A percentile compares a stretch with the other conserved stretches of the same genome.
Conservation (phyloP, 768 basidiomycete genomes). For the Podaxis carcinomalis region DNA sequence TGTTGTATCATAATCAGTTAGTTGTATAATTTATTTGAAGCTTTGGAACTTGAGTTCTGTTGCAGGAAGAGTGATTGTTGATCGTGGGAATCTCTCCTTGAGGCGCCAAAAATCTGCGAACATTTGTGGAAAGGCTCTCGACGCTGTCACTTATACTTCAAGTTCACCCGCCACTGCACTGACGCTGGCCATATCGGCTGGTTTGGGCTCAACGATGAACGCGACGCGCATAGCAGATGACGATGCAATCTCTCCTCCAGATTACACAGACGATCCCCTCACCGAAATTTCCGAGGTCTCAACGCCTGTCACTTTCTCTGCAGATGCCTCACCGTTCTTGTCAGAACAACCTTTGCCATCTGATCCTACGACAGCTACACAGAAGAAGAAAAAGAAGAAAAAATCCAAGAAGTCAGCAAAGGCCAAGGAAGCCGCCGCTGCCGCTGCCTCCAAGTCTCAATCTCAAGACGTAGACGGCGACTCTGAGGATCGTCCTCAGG, state of each 20-base stretch:
- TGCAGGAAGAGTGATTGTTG: neutral
- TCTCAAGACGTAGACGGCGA: slow-evolving; percentile 25
- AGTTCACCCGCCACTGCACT: neutral
- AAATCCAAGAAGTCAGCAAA: slow-evolving; percentile 24
- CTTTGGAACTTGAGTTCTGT: no score
- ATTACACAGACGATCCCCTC: slow-evolving; percentile 8
- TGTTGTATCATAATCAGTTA: no score
- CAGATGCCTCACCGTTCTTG: slow-evolving; percentile 6
- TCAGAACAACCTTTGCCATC: slow-evolving; percentile 3
- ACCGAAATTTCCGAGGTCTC: slow-evolving; percentile 8
- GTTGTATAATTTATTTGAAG: no score
- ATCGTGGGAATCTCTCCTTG: neutral
- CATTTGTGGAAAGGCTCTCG: neutral
- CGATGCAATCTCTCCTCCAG: neutral
- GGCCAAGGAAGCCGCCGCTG: slow-evolving; percentile 31
- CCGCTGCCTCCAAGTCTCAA: slow-evolving; percentile 22
- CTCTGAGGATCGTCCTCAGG: slow-evolving; percentile 50
- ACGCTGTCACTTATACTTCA: neutral
- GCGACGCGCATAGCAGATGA: neutral
- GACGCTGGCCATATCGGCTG: neutral
- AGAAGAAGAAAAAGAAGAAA: slow-evolving; percentile 17
- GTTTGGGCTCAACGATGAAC: neutral
- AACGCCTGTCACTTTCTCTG: slow-evolving; percentile 10
- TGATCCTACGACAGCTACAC: neutral
- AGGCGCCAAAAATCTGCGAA: slow-evolving; percentile 3